Conservation (phyloP, 768 basidiomycete genomes). For the Fibroporia radiculosa region DNA sequence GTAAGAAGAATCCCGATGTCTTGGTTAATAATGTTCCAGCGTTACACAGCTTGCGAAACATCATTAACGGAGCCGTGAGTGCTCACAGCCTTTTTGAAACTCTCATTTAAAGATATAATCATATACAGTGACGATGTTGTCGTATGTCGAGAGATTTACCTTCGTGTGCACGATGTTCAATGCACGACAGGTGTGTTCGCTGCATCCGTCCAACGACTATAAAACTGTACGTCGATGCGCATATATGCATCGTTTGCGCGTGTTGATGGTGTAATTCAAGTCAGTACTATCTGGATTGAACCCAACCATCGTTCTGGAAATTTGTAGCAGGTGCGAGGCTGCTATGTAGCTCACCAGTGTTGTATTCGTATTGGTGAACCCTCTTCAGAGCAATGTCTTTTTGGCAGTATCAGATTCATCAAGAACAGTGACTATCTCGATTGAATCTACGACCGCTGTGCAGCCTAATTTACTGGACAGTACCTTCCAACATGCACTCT, state of each 20-base stretch:
- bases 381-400: conserved; percentile 70
- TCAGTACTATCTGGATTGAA: conserved; percentile 79
- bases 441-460: too few relatives aligned
- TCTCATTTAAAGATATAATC: background rate
- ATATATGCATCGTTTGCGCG: conserved; percentile 17
- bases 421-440: conserved; percentile 53
- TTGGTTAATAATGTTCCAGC: background rate
- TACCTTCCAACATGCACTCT: conserved; percentile 78
- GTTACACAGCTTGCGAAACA: conserved; percentile 65
- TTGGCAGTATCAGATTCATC: conserved; percentile 87
- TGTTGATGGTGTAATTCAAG: conserved; percentile 28
- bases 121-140: conserved; percentile 24
- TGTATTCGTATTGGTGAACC: background rate
- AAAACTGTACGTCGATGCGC: conserved; percentile 61
- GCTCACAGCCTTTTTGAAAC: conserved; percentile 15
- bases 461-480: too few relatives aligned
- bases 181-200: conserved; percentile 64
- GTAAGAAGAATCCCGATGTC: conserved; percentile 30
- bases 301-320: conserved; percentile 71
- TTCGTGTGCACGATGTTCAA: conserved; percentile 46
- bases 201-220: conserved; percentile 85
- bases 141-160: conserved; percentile 27
- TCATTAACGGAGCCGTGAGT: conserved; percentile 66
- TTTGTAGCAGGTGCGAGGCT: conserved; percentile 57
- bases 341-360: too few relatives aligned